phyloP scores from a whole-genome alignment of 2,329 filamentous ascomycete species.

The Ophiocordyceps camponoti-leonardi region DNA sequence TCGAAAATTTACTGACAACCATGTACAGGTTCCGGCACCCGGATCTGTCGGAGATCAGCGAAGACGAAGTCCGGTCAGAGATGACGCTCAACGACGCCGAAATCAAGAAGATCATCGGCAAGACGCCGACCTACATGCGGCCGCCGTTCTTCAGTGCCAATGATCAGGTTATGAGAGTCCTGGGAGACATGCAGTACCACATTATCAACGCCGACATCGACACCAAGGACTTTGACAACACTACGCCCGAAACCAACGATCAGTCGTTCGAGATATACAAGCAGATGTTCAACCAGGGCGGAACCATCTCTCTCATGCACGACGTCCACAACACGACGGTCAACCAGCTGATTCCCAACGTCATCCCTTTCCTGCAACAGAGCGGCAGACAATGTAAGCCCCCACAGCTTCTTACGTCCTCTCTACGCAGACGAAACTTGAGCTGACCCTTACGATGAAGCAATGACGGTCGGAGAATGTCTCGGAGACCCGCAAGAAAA shows the following conservation, averaged over 20 bases:
- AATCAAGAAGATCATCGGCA: slow-evolving; percentile 12
- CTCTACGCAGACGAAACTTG: too few relatives aligned
- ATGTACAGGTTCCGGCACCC: slow-evolving; percentile 17
- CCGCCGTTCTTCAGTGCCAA: slow-evolving; percentile 20
- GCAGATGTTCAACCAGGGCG: slow-evolving; percentile 8
- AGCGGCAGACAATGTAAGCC: not conserved
- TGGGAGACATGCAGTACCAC: slow-evolving; percentile 26
- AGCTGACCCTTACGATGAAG: not conserved
- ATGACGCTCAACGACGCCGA: slow-evolving; percentile 17
- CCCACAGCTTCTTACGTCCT: too few relatives aligned
- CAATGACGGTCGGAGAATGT: slow-evolving; percentile 3
- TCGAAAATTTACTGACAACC: too few relatives aligned
- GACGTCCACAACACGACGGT: slow-evolving; percentile 26
- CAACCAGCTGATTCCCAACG: slow-evolving; percentile 12
- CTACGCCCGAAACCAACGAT: slow-evolving; percentile 24
- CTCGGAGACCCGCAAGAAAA: slow-evolving; percentile 1
- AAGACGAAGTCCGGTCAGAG: slow-evolving; percentile 9
- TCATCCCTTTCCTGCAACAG: not conserved
- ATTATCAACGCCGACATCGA: slow-evolving; percentile 36
- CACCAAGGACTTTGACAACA: slow-evolving; percentile 35
- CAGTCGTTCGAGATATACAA: slow-evolving; percentile 15
- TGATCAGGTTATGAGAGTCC: slow-evolving; percentile 8
- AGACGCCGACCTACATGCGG: slow-evolving; percentile 17
- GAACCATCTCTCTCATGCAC: slow-evolving; percentile 29
- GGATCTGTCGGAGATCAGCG: slow-evolving; percentile 13